A percentile compares a stretch with the other conserved stretches of the same genome.
These are phyloP conservation scores for Oryza nivara DNA, from an alignment of 176 grass and related monocot species.

Conservation along the genomic window DNA sequence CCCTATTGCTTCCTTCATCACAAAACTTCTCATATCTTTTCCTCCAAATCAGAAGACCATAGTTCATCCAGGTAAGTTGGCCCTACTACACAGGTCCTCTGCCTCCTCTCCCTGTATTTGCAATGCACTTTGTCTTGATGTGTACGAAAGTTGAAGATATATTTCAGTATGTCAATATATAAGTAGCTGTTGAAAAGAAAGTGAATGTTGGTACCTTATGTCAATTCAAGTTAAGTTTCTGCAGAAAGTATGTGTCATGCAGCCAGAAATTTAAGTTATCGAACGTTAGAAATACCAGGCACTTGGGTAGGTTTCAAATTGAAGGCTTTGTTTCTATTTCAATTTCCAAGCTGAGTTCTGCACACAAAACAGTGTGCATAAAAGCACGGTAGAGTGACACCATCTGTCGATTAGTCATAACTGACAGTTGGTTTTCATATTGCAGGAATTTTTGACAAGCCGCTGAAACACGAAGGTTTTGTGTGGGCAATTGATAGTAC, in stretches of 20 bases:
- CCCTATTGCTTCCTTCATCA: constrained; percentile 87
- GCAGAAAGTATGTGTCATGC: constrained; percentile 3
- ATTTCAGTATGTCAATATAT: constrained; percentile 12
- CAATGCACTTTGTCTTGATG: not conserved
- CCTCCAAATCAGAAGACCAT: constrained; percentile 71
- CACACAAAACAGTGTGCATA: not conserved
- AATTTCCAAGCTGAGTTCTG: constrained; percentile 17
- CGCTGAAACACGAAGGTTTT: constrained; percentile 89
- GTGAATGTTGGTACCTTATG: constrained; percentile 16
- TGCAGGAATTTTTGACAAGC: constrained; percentile 83
- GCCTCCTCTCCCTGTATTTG: not conserved
- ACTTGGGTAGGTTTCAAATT: constrained; percentile 14
- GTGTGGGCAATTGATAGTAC: constrained; percentile 81
- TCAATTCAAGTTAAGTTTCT: constrained; percentile 2
- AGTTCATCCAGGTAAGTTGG: constrained; percentile 69
- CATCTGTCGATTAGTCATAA: constrained; percentile 21
- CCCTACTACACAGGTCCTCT: not conserved
- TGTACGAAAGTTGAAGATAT: not conserved
- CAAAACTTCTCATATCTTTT: constrained; percentile 78
- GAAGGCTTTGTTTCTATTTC: not conserved
- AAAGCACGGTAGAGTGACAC: not conserved
- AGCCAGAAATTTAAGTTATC: not conserved
- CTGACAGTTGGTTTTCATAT: constrained; percentile 3
- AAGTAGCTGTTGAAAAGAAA: constrained; percentile 3
- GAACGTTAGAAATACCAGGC: constrained; percentile 11